These are phyloP conservation scores for Phylloporus arenicola DNA, from an alignment of 768 basidiomycete genomes.

Conservation along the genomic window DNA sequence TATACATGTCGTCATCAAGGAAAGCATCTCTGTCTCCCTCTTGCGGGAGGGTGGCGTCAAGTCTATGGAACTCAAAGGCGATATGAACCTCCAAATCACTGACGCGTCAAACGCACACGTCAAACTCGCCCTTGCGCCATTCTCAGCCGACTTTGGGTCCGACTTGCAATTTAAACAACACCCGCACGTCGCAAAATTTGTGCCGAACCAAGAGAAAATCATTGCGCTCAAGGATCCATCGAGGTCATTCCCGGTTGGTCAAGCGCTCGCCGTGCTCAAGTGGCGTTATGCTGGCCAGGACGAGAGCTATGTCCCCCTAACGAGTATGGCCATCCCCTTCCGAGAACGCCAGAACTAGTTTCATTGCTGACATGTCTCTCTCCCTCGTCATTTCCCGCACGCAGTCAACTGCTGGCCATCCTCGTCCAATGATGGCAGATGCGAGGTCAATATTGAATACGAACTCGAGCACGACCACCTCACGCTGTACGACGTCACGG, in stretches of 20 bases:
- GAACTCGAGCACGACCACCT: conserved; percentile 86
- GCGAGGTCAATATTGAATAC: conserved; percentile 95
- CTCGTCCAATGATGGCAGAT: conserved; percentile 85
- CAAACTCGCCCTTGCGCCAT: conserved; percentile 56
- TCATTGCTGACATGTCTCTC: background rate
- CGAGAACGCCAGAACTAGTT: background rate
- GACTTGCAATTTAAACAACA: conserved; percentile 95
- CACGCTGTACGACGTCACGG: conserved; percentile 76
- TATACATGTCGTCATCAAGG: conserved; percentile 82
- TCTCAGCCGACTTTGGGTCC: conserved; percentile 54
- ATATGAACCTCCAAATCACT: conserved; percentile 86
- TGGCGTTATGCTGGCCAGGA: conserved; percentile 92
- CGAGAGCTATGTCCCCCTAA: conserved; percentile 86
- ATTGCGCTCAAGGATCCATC: conserved; percentile 82
- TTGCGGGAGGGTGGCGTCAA: conserved; percentile 88
- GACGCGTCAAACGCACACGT: conserved; percentile 71
- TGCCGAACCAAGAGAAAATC: conserved; percentile 56
- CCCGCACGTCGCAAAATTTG: conserved; percentile 87
- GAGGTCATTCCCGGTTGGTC: conserved; percentile 81
- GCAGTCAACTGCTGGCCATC: conserved; percentile 97
- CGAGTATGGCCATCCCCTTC: conserved; percentile 52
- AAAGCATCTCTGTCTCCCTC: conserved; percentile 73
- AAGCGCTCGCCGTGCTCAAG: conserved; percentile 81
- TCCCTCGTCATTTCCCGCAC: background rate
- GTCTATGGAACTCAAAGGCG: conserved; percentile 88